phyloP scores from a whole-genome alignment of 2,329 filamentous ascomycete genomes.

The Anthostomella pinea region DNA sequence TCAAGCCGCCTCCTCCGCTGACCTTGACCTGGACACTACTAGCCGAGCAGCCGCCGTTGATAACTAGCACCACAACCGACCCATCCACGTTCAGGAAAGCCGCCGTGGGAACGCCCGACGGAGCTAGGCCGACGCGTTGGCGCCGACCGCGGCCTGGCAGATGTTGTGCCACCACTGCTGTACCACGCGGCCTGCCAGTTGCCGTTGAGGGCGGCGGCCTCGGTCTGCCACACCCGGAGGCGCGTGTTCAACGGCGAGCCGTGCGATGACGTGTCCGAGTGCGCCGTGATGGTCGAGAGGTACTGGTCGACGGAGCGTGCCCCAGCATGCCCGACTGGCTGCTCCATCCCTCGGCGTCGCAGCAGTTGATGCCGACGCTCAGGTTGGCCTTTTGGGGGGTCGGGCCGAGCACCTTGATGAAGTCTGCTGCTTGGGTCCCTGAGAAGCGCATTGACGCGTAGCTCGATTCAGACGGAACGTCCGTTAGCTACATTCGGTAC shows the following conservation, averaged over 20 bases:
- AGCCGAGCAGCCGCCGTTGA: constrained; percentile 16
- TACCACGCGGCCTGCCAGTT: constrained; percentile 40
- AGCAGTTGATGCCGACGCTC: constrained; percentile 17
- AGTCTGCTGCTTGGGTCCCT: constrained; percentile 34
- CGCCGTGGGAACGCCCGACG: constrained; percentile 7
- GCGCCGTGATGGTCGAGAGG: constrained; percentile 40
- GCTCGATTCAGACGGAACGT: constrained; percentile 16
- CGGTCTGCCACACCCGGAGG: constrained; percentile 45
- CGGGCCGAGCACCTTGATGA: constrained; percentile 39
- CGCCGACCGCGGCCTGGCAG: constrained; percentile 41
- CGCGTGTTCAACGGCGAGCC: constrained; percentile 23
- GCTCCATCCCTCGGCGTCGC: constrained; percentile 18
- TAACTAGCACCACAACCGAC: constrained; percentile 18
- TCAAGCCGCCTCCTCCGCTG: constrained; percentile 10
- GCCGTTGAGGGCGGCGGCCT: constrained; percentile 39
- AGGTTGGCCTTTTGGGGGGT: constrained; percentile 38
- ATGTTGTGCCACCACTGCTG: constrained; percentile 36
- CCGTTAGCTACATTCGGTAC: not conserved
- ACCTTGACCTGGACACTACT: constrained; percentile 9
- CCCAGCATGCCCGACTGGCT: constrained; percentile 11
- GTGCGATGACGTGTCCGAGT: constrained; percentile 31
- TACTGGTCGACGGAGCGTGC: constrained; percentile 31
- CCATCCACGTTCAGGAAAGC: constrained; percentile 22
- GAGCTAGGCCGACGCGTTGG: constrained; percentile 42
- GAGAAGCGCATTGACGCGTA: constrained; percentile 36